Percentiles rank a stretch among this genome's conserved stretches.
Evolutionary conservation across 306 rosid species (phyloP).

Genomic region (Casuarina equisetifolia): DNA sequence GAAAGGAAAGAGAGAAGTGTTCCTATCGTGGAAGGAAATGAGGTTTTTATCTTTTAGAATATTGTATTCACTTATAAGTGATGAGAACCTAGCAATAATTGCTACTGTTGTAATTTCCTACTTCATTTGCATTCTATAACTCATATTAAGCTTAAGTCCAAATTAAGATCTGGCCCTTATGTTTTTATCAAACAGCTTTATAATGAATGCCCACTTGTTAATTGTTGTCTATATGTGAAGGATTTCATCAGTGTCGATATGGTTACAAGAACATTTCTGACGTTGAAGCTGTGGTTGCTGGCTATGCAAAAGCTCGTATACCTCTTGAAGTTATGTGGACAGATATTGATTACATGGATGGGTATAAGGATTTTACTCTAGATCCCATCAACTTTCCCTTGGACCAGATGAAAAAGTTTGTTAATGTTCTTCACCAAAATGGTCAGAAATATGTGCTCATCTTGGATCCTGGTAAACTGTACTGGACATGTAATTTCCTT

Average conservation of each 20-base stretch:
- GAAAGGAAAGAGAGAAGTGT: too few species aligned
- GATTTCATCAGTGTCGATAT: slow-evolving; percentile 83
- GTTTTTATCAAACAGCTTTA: neutral
- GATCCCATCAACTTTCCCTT: slow-evolving; percentile 81
- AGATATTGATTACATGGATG: slow-evolving; percentile 95
- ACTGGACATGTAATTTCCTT: slow-evolving; percentile 1
- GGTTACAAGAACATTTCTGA: slow-evolving; percentile 83
- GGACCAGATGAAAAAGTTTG: slow-evolving; percentile 60
- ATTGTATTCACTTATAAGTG: too few species aligned
- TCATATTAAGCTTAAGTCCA: neutral
- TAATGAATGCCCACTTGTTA: neutral
- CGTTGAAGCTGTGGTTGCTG: slow-evolving; percentile 59
- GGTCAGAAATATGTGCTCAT: slow-evolving; percentile 81
- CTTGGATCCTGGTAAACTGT: slow-evolving; percentile 70
- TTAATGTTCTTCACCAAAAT: slow-evolving; percentile 60
- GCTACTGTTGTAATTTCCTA: too few species aligned
- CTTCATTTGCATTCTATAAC: too few species aligned
- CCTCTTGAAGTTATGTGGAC: slow-evolving; percentile 98
- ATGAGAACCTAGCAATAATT: too few species aligned
- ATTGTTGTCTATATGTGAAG: slow-evolving; percentile 38
- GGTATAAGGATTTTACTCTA: slow-evolving; percentile 75
- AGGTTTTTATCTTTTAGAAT: too few species aligned
- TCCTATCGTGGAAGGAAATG: too few species aligned
- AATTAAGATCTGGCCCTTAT: neutral
- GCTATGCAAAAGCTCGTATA: slow-evolving; percentile 64